A percentile compares a stretch with the other conserved stretches of the same genome.
phyloP scores from a whole-genome alignment of 2,329 filamentous ascomycete species.

The Orbilia quercus region DNA sequence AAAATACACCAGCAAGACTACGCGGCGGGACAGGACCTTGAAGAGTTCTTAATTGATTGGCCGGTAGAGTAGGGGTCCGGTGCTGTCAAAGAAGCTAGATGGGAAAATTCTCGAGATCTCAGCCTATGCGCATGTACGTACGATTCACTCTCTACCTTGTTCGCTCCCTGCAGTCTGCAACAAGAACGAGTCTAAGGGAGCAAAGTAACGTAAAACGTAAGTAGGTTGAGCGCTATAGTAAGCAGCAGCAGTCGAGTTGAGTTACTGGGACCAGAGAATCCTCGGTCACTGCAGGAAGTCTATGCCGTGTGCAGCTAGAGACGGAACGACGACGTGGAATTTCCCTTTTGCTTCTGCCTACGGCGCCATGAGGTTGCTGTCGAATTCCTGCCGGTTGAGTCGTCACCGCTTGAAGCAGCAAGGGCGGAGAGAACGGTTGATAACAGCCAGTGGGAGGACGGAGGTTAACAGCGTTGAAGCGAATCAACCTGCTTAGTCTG shows the following conservation, averaged over 20 bases:
- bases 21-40: slow-evolving; percentile 51
- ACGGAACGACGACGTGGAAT: slow-evolving; percentile 53
- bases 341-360: slow-evolving; percentile 50
- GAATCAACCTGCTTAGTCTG: slow-evolving; percentile 50
- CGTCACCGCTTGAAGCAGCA: slow-evolving; percentile 41
- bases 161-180: slow-evolving; percentile 44
- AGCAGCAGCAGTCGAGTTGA: slow-evolving; percentile 32
- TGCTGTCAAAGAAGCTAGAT: slow-evolving; percentile 29
- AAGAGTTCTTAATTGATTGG: slow-evolving; percentile 49
- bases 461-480: slow-evolving; percentile 49
- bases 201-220: slow-evolving; percentile 10
- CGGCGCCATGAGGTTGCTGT: slow-evolving; percentile 31
- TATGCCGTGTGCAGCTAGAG: slow-evolving; percentile 56
- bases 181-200: slow-evolving; percentile 22
- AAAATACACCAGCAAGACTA: slow-evolving; percentile 52
- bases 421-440: slow-evolving; percentile 32
- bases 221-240: not conserved
- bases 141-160: slow-evolving; percentile 53
- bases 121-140: slow-evolving; percentile 18
- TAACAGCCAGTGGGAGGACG: slow-evolving; percentile 47
- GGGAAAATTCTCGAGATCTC: slow-evolving; percentile 45
- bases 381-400: slow-evolving; percentile 50
- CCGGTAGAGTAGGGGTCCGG: slow-evolving; percentile 15
- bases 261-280: slow-evolving; percentile 24
- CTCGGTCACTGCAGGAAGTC: slow-evolving; percentile 49